Percentiles rank a stretch among this genome's conserved stretches.
phyloP scores from a whole-genome alignment of 2,329 filamentous ascomycete species.

The Chrysoporthe cubensis region DNA sequence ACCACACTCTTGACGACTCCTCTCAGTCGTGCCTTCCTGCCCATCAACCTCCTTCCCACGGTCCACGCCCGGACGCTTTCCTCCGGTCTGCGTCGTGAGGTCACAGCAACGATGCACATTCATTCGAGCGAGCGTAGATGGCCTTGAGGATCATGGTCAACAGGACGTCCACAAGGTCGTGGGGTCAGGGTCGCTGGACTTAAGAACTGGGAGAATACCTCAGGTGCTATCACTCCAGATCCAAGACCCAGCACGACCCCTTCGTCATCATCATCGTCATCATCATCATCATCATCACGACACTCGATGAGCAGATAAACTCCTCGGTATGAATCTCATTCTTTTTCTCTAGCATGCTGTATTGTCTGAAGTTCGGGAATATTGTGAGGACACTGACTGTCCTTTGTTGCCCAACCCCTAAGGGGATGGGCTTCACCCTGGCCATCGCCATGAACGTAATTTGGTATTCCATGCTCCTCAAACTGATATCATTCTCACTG shows the following conservation, averaged over 20 bases:
- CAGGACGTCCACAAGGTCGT: not conserved
- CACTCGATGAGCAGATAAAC: not conserved
- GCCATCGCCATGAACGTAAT: not conserved
- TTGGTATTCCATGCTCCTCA: not conserved
- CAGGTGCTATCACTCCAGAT: not conserved
- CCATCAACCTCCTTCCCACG: not conserved
- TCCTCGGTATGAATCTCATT: not conserved
- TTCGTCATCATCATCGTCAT: not conserved
- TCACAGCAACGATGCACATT: not conserved
- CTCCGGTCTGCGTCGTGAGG: not conserved
- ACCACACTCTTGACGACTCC: not conserved
- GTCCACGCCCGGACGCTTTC: not conserved
- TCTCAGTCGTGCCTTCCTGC: slow-evolving; percentile 14
- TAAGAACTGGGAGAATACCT: not conserved
- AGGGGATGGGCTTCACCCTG: not conserved
- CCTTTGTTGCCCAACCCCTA: not conserved
- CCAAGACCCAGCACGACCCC: not conserved
- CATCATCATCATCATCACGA: not conserved
- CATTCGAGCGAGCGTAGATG: not conserved
- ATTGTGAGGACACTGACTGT: not conserved
- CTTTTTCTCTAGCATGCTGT: not conserved
- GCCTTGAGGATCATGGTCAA: not conserved
- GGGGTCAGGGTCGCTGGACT: not conserved
- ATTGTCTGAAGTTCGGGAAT: not conserved
- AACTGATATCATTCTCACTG: not conserved